Evolutionary conservation across 805 yeast genomes (phyloP).

Genomic region (Hemisphaericaspora nanyangensis): DNA sequence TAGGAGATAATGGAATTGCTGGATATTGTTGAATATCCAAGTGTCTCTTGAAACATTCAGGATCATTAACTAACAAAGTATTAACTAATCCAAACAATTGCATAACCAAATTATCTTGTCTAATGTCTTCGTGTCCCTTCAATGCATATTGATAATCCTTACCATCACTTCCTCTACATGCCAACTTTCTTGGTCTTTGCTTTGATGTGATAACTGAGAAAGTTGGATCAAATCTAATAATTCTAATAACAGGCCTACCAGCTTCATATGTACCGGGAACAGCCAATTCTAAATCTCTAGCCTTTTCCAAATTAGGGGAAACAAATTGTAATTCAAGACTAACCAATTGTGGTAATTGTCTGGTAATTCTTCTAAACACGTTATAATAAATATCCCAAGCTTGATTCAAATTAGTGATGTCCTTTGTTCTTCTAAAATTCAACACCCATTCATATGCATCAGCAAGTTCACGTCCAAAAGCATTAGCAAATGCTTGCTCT

Average conservation of each 20-base stretch:
- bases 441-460: constrained; percentile 94
- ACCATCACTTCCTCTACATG: constrained; percentile 86
- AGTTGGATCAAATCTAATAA: constrained; percentile 73
- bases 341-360: constrained; percentile 84
- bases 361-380: constrained; percentile 85
- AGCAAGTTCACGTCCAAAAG: constrained; percentile 87
- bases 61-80: constrained; percentile 80
- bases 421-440: constrained; percentile 80
- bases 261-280: constrained; percentile 92
- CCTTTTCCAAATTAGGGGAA: constrained; percentile 81
- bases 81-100: constrained; percentile 95
- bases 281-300: constrained; percentile 77
- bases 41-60: constrained; percentile 95
- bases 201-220: constrained; percentile 88
- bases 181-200: constrained; percentile 87
- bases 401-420: constrained; percentile 83
- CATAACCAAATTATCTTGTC: constrained; percentile 97
- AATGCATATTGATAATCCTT: constrained; percentile 76
- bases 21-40: constrained; percentile 88
- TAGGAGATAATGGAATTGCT: constrained; percentile 94
- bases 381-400: constrained; percentile 97
- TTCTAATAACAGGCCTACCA: constrained; percentile 72
- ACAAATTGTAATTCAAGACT: constrained; percentile 88
- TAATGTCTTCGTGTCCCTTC: constrained; percentile 96
- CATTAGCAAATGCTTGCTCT: constrained; percentile 87